Evolutionary conservation across 1,284 basidiomycete genomes (phyloP), one percentile per base, ranked within the genome.

Genomic region (Malassezia slooffiae): DNA sequence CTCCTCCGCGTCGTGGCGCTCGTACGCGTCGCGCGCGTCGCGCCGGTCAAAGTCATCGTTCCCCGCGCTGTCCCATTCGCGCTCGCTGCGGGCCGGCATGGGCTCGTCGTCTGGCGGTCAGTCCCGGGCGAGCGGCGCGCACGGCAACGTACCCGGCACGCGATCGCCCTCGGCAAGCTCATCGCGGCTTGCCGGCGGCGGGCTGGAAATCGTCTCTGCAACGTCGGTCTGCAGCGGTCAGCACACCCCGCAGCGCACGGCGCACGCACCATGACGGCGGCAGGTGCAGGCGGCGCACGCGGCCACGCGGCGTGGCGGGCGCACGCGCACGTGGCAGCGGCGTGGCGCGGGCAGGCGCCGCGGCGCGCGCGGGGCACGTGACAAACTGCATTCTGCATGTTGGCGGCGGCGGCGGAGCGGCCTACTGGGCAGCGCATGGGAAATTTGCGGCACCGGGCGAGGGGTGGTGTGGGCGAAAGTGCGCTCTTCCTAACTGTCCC

Each of bases 31-130:
- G 20, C 45, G 45, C 11, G 39, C 50, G 19, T 43, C 44, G 15
- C 48, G 38, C 3, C 48, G 43, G 34, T 47, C 40, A 29, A 40
- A 43, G 38, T 52, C 50, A 23, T 41, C 42, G 42, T 42, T 37
- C 24, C 38, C 28, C 17, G 35, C 40, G n/a, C 38, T 38, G 19
- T 49, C 34, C 40, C 41, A 39, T 12, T 43, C 39, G 16, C 43
- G 43, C 30, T 50, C 48, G 16, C n/a, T n/a, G n/a, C 34, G 32
- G n/a, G n/a, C 17, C 10, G 19, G 17, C 16, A n/a, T 4, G n/a
- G 28, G 4, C 15, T 39, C 38, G 10, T 39, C 38, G n/a, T 5
- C 15, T 21, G 8, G 17, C 19, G n/a, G n/a, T n/a, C n/a, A n/a
- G n/a, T n/a, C n/a, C n/a, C n/a, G n/a, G n/a, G n/a, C n/a, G n/a